phyloP scores from a whole-genome alignment of 257 asterid genomes.

The Solanum virginianum region DNA sequence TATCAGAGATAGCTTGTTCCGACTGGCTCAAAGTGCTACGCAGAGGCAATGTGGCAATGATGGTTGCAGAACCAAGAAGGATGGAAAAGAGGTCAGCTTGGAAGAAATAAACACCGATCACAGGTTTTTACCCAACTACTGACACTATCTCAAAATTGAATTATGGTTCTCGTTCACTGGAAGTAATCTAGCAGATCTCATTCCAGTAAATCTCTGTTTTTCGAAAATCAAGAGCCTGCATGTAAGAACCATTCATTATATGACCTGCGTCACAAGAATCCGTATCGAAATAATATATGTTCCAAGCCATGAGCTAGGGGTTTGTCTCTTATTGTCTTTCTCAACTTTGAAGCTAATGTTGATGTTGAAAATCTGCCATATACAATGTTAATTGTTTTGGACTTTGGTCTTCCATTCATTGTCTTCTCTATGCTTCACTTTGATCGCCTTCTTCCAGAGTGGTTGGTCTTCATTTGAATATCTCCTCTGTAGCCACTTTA shows the following conservation, averaged over 20 bases:
- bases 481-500: not conserved
- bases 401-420: not conserved
- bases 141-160: not conserved
- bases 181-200: not conserved
- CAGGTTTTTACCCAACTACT: slow-evolving; percentile 38
- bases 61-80: slow-evolving; percentile 28
- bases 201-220: not conserved
- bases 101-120: slow-evolving; percentile 31
- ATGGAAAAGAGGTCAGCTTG: slow-evolving; percentile 30
- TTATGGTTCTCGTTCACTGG: not conserved
- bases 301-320: not conserved
- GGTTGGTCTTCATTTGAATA: not conserved
- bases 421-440: not conserved
- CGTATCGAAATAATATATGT: not conserved
- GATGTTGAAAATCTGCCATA: not conserved
- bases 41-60: slow-evolving; percentile 53
- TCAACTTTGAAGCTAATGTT: not conserved
- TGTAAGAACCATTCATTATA: not conserved
- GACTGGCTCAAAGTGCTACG: slow-evolving; percentile 70
- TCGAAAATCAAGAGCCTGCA: not conserved
- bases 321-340: not conserved
- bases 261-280: not conserved
- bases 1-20: slow-evolving; percentile 77
- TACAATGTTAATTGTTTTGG: not conserved
- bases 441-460: not conserved